Evolutionary conservation across 164 flowering plant species (phyloP), one percentile per base, ranked within the genome.

Genomic region (Vitis labrusca): DNA sequence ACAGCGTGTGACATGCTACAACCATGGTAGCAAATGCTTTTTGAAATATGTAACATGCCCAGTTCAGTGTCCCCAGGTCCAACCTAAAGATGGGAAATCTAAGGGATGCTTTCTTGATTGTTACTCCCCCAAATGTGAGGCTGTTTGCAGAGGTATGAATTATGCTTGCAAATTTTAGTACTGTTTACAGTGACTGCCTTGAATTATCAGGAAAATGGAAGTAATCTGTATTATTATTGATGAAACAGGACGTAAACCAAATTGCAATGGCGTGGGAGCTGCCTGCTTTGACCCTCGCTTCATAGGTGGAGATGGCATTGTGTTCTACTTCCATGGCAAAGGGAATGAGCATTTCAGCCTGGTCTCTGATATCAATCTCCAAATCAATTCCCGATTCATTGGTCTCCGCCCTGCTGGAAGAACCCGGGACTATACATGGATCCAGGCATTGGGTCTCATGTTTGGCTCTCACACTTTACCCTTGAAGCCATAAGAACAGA

Each of bases 401-500:
- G 44, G 44, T 32, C 44, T 32, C 67, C 71, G 80, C 30, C 84
- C 81, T 1, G 50, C 73, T 8, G 81, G 81, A 30, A 71, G 83
- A 71, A 51, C 78, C 14, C 44, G 86, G 50, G 87, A 84, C 70
- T 81, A 70, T 65, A 81, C 85, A 55, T 84, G 87, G 87, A 81
- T 81, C 61, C 87, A 84, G 71, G 83, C 81, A 11, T 70, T 84
- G 16, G 87, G 85, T 2, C 15, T 84, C 68, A 72, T 81, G 74
- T 79, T 76, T 17, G 79, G 55, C 27, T 48, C 76, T 54, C 81
- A 79, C 75, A 64, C 66, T 77, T 84, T 64, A 65, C 80, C 14
- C 60, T 81, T 14, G 80, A 76, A 74, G 81, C 83, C 44, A 76
- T 68, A 58, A 57, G n/a, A 52, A 73, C 74, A 8, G 67, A 56